Conservation (phyloP, 768 basidiomycete genomes). For the Stropharia rugosoannulata region DNA sequence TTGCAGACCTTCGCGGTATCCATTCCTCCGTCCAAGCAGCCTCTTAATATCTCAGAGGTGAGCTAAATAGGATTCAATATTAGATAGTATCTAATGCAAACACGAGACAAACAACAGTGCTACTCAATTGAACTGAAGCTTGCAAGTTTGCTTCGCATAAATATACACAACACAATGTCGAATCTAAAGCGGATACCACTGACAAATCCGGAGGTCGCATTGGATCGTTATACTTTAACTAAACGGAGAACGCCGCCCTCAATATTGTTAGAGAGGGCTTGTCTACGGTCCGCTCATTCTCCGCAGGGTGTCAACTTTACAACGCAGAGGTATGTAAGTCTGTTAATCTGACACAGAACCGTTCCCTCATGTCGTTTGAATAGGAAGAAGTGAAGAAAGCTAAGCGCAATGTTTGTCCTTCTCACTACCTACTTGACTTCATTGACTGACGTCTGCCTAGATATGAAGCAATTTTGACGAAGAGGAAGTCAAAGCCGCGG, state of each 20-base stretch:
- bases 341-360: background rate
- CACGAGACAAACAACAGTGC: constrained; percentile 68
- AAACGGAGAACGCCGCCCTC: constrained; percentile 84
- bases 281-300: constrained; percentile 85
- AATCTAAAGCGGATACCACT: constrained; percentile 84
- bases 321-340: constrained; percentile 69
- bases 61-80: background rate
- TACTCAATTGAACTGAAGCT: constrained; percentile 81
- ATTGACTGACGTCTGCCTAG: constrained; percentile 35
- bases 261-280: constrained; percentile 84
- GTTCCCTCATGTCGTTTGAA: constrained; percentile 1
- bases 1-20: constrained; percentile 74
- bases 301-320: constrained; percentile 79
- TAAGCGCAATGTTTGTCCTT: constrained; percentile 65
- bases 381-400: constrained; percentile 82
- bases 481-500: constrained; percentile 49
- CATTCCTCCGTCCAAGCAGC: constrained; percentile 80
- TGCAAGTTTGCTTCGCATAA: constrained; percentile 73
- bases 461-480: constrained; percentile 88
- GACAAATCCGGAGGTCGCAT: constrained; percentile 98
- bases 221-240: constrained; percentile 81
- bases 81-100: constrained; percentile 2
- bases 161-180: constrained; percentile 94
- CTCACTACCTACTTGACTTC: background rate
- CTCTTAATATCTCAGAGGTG: constrained; percentile 93